These are phyloP conservation scores for Daedalea quercina DNA, from an alignment of 768 basidiomycete genomes.

Conservation along the genomic window DNA sequence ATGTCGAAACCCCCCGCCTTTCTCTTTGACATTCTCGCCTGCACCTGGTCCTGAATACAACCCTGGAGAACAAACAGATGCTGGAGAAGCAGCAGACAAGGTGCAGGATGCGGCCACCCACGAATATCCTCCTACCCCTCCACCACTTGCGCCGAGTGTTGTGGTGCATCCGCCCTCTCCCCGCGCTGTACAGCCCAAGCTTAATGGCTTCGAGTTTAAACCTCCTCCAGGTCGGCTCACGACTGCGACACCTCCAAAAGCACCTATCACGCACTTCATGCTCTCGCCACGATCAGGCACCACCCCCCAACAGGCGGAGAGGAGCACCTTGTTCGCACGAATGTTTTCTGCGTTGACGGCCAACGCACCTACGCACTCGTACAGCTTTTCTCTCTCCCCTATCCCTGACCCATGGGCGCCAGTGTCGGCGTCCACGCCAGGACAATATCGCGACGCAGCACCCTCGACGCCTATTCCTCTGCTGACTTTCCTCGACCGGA, in stretches of 20 bases:
- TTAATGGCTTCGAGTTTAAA: conserved; percentile 14
- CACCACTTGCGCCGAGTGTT: conserved; percentile 19
- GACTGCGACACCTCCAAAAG: not conserved
- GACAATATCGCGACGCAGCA: conserved; percentile 16
- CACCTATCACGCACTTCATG: conserved; percentile 22
- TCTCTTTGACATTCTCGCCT: conserved; percentile 1
- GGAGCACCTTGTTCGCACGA: conserved; percentile 19
- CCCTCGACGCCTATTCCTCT: conserved; percentile 37
- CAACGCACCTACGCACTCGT: conserved; percentile 44
- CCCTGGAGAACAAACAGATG: conserved; percentile 25
- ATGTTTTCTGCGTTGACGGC: conserved; percentile 23
- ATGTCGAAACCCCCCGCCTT: conserved; percentile 25
- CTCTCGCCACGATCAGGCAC: conserved; percentile 24
- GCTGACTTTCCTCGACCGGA: conserved; percentile 65
- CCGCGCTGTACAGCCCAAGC: conserved; percentile 22
- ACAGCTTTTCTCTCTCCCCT: conserved; percentile 52
- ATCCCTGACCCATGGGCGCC: conserved; percentile 21
- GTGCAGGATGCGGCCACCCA: conserved; percentile 19
- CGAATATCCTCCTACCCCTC: conserved; percentile 31
- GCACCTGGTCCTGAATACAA: conserved; percentile 6
- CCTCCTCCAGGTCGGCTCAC: not conserved
- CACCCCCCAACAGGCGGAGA: conserved; percentile 11
- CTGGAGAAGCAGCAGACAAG: conserved; percentile 21
- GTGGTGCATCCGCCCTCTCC: conserved; percentile 24
- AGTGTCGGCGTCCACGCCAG: conserved; percentile 4